Evolutionary conservation across 148 eudicot genomes (phyloP).

Genomic region (Tetragonia tetragonoides): DNA sequence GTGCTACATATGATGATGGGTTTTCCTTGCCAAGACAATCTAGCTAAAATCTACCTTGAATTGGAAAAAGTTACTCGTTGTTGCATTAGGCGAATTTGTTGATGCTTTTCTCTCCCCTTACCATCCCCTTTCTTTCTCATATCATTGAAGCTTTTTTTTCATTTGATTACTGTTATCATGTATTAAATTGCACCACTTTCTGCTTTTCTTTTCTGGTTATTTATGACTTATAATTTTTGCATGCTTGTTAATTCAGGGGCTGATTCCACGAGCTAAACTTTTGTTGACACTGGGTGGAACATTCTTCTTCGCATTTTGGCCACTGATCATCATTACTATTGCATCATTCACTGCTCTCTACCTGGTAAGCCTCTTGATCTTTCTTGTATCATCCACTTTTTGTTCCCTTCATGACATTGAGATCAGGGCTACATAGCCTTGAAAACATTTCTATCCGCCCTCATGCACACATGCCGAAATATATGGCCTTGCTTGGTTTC

Average conservation of each 20-base stretch:
- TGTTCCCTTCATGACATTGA: background rate
- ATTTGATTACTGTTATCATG: background rate
- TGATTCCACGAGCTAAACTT: constrained; percentile 86
- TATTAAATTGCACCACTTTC: background rate
- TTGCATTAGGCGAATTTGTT: too few species aligned
- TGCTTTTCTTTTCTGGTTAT: background rate
- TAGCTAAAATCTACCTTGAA: background rate
- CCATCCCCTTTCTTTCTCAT: background rate
- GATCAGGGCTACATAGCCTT: background rate
- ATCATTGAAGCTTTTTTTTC: background rate
- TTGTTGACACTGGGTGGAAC: constrained; percentile 80
- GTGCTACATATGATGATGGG: too few species aligned
- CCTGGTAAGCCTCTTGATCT: constrained; percentile 50
- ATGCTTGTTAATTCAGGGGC: constrained; percentile 51
- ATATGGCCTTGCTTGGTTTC: background rate
- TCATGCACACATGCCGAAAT: background rate
- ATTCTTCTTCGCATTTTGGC: constrained; percentile 85
- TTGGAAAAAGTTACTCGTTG: background rate
- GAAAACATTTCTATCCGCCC: background rate
- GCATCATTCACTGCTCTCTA: constrained; percentile 68
- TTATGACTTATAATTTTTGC: background rate
- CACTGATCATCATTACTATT: constrained; percentile 64
- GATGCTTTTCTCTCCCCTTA: background rate
- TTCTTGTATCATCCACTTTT: background rate
- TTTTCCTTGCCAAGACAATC: too few species aligned